These are phyloP conservation scores for Rhipidocladum racemiflorum DNA, from an alignment of 176 grass and related monocot species.

Conservation along the genomic window DNA sequence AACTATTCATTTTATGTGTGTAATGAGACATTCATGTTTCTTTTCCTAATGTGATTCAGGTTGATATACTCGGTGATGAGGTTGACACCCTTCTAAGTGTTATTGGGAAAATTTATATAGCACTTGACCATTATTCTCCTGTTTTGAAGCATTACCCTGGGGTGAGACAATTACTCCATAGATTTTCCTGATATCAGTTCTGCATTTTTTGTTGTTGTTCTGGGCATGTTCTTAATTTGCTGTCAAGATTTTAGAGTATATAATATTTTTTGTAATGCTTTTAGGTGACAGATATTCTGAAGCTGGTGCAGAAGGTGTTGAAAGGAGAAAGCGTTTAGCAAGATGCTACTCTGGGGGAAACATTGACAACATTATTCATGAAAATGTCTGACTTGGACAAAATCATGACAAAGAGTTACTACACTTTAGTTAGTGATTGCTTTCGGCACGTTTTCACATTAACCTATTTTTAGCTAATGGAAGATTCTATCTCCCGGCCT, in stretches of 20 bases:
- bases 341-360: not conserved
- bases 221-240: not conserved
- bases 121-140: conserved; percentile 89
- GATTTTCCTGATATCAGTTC: not conserved
- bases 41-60: conserved; percentile 40
- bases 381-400: not conserved
- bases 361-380: not conserved
- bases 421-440: not conserved
- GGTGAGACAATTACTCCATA: conserved; percentile 44
- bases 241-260: not conserved
- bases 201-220: not conserved
- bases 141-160: conserved; percentile 87
- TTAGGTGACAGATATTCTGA: conserved; percentile 67
- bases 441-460: not conserved
- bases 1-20: not conserved
- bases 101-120: conserved; percentile 76
- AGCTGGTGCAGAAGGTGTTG: conserved; percentile 52
- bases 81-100: conserved; percentile 65
- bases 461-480: too few species aligned
- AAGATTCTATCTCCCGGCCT: too few species aligned
- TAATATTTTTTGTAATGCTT: not conserved
- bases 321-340: conserved; percentile 56
- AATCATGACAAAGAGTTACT: not conserved
- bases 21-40: not conserved
- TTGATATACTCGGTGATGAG: conserved; percentile 87